A percentile compares a stretch with the other conserved stretches of the same genome.
phyloP scores from a whole-genome alignment of 2,329 filamentous ascomycete species.

The Knoxdaviesia capensis region DNA sequence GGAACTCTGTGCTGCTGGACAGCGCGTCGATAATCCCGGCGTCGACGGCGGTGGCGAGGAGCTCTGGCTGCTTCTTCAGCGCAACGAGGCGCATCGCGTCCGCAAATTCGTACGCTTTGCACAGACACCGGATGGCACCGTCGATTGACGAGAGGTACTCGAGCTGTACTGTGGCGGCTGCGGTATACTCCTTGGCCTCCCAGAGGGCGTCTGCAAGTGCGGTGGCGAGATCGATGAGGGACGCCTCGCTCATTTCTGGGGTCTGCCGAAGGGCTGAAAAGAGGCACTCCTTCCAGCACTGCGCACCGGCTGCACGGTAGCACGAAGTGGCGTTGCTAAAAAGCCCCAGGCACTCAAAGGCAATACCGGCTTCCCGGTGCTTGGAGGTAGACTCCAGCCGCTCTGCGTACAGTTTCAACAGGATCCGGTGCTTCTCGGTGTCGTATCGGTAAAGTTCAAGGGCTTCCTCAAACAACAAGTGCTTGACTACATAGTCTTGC shows the following conservation, averaged over 20 bases:
- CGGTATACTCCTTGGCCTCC: constrained; percentile 67
- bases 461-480: constrained; percentile 59
- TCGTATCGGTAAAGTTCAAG: constrained; percentile 75
- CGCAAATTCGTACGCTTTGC: constrained; percentile 70
- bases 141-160: constrained; percentile 63
- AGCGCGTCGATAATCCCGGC: constrained; percentile 62
- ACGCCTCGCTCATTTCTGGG: constrained; percentile 36
- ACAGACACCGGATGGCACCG: constrained; percentile 54
- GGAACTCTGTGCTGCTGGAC: constrained; percentile 66
- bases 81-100: constrained; percentile 68
- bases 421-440: constrained; percentile 36
- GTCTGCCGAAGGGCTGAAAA: constrained; percentile 50
- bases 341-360: constrained; percentile 70
- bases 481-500: constrained; percentile 56
- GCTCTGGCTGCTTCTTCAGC: constrained; percentile 34
- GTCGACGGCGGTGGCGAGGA: constrained; percentile 55
- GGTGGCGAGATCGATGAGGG: constrained; percentile 48
- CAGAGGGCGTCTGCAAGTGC: constrained; percentile 58
- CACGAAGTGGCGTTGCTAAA: constrained; percentile 57
- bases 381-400: constrained; percentile 56
- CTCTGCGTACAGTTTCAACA: constrained; percentile 63
- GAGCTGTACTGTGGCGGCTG: constrained; percentile 60
- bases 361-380: constrained; percentile 72
- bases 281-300: constrained; percentile 78
- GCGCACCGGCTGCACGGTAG: constrained; percentile 59